Base-by-base conservation (phyloP, 2,329 filamentous ascomycete genomes). In the Pleomassaria siparia region DNA sequence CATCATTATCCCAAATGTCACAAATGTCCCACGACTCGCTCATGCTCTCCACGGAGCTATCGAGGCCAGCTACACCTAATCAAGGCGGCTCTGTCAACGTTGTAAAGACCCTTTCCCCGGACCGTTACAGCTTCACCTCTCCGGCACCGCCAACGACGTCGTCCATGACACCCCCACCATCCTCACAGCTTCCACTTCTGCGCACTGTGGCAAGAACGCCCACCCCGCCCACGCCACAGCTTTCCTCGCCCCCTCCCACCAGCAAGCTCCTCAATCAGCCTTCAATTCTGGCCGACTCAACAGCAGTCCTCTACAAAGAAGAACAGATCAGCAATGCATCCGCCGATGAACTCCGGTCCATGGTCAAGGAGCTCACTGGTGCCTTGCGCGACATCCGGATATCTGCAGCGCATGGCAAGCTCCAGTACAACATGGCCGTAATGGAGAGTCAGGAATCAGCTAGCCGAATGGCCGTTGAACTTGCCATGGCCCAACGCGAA, bases 401-500 rank as follows among this genome's bases (percentile, higher is more conserved):
- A 76, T 88, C 91, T 49, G 86, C 88, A 13, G 88, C 91, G 25
- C 91, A 96, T 68, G 87, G 94, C 74, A 95, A 94, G 72, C 76
- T 97, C 45, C 92, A 96, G 69, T 88, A 91, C 65, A 91, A 87
- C 59, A 81, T 96, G 63, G 80, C 95, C 22, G 85, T 83, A 43
- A 85, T 96, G 55, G 89, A 95, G 63, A 91, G 88, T 45, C 85
- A 87, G 40, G 90, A 95, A 58, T 87, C 91, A 24, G 83, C 89
- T 9, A 91, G 95, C 71, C 85, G 91, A 21, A 90, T 92, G 57
- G 87, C 86, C 28, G 91, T 96, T 4, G 92, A 96, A 71, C 88
- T 95, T 60, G 88, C 94, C 55, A 91, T 96, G 82, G 87, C 87
- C n/a, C 83, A 89, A 53, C 82, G 88, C 18, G 91, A 96, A 71